phyloP scores from a whole-genome alignment of 345 rosid genomes.

The Pugionium cornutum region DNA sequence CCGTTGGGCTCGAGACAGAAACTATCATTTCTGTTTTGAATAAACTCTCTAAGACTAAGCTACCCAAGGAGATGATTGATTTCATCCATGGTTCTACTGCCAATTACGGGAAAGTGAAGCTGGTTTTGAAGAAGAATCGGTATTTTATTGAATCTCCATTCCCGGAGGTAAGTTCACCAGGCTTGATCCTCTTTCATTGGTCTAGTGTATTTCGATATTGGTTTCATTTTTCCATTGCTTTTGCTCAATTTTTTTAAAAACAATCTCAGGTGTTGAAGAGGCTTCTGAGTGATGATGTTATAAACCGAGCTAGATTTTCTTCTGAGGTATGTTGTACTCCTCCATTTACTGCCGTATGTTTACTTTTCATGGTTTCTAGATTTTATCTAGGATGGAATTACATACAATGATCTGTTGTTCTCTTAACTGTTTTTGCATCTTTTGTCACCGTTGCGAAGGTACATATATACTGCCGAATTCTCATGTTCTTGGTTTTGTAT shows the following conservation, averaged over 20 bases:
- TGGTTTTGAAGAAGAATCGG: conserved; percentile 87
- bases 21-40: conserved; percentile 80
- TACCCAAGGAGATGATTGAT: conserved; percentile 87
- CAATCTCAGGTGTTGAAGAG: conserved; percentile 70
- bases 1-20: conserved; percentile 94
- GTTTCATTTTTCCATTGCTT: conserved; percentile 5
- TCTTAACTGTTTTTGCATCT: no score
- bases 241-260: background rate
- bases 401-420: background rate
- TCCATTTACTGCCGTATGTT: conserved; percentile 1
- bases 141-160: conserved; percentile 93
- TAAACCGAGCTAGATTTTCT: conserved; percentile 61
- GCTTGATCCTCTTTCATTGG: conserved; percentile 20
- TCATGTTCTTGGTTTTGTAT: no score
- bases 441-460: conserved; percentile 14
- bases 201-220: background rate
- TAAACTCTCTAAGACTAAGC: conserved; percentile 88
- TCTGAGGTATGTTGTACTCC: conserved; percentile 64
- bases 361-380: background rate
- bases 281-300: conserved; percentile 71
- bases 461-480: no score
- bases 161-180: conserved; percentile 61
- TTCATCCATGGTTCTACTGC: conserved; percentile 87
- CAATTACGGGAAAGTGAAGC: conserved; percentile 97
- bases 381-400: background rate